These are phyloP conservation scores for Arabidopsis thaliana DNA, from an alignment of 345 rosid species.

Conservation along the genomic window TAIR10.1 NC_003075.7:15101501-15102000, in stretches of 20 bases:
- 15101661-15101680: neutral
- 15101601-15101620: conserved; percentile 85
- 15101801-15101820: conserved; percentile 19
- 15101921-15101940: conserved; percentile 23
- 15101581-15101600: conserved; percentile 57
- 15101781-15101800: conserved; percentile 29
- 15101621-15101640: conserved; percentile 95
- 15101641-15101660: conserved; percentile 94
- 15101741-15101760: conserved; percentile 33
- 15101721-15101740: conserved; percentile 10
- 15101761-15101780: conserved; percentile 29
- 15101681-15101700: conserved; percentile 37
- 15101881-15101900: neutral
- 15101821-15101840: conserved; percentile 26
- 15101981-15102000: conserved; percentile 49
- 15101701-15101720: conserved; percentile 23
- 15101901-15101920: conserved; percentile 2
- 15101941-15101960: conserved; percentile 68
- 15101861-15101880: conserved; percentile 4
- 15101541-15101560: conserved; percentile 90
- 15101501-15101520: conserved; percentile 89
- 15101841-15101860: conserved; percentile 30
- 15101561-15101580: conserved; percentile 62
- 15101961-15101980: conserved; percentile 86
- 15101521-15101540: conserved; percentile 94